Base-by-base conservation (phyloP, 768 basidiomycete species). In the Pleurotus citrinopileatus region DNA sequence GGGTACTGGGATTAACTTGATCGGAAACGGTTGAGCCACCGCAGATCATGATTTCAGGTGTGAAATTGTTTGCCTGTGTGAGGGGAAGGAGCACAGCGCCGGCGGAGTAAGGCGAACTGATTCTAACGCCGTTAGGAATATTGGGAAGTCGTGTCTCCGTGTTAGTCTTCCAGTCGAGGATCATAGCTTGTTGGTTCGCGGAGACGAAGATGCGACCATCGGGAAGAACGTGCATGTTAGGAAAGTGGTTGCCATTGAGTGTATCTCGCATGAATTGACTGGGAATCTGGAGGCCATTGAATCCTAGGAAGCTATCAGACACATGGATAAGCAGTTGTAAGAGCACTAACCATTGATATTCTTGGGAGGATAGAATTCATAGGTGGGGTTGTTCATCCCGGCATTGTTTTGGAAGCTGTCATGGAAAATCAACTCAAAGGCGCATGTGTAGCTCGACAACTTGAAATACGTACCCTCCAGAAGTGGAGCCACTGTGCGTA, bases 351-450 rank as follows among this genome's bases (percentile, higher is more conserved):
- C 71, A 17, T 68, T 65, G 52, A 63, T 64, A 48, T 73, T 72
- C 51, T 75, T 75, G 4, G 69, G 62, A 3, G 73, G 73, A 63
- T 66, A 73, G 47, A 73, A 75, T 55, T 74, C 73, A 46, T 71
- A 66, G 0, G 82, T 84, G 0, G 83, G 81, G 54, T 83, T 83
- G 64, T 84, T 84, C 47, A 80, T 77, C 3, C 83, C 82, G 48
- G 71, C 75, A 25, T 78, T 82, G 61, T 87, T 85, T 63, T 85
- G 84, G 75, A 84, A 87, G 2, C 82, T 83, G 6, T n/a, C n/a
- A n/a, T n/a, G 55, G 65, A 17, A 44, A n/a, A n/a, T n/a, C n/a
- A n/a, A n/a, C n/a, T n/a, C 32, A 26, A 3, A 27, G 29, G 52
- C 23, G 26, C 42, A 45, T 43, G 52, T 36, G 7, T 32, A 51